Evolutionary conservation across 805 yeast genomes (phyloP), one percentile per base, ranked within the genome.

Genomic region (Yueomyces sinensis): DNA sequence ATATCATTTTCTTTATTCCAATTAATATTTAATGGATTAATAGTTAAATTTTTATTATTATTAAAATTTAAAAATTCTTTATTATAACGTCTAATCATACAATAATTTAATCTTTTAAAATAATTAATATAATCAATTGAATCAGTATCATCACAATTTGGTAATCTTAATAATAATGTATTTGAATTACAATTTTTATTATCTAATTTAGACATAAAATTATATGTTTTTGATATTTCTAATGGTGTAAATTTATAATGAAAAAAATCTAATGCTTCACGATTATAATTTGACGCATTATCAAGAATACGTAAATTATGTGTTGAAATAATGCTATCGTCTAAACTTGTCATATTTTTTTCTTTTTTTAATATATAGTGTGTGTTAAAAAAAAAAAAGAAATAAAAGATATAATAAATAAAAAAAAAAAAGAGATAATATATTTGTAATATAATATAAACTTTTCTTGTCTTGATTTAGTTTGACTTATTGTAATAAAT

Each of bases 1-100:
- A 89, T 89, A 51, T 89, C 98, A 46, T 75, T 75, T 46, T 87
- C 96, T 59, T 91, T 91, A 39, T 80, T 74, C 98, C 98, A 89
- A 58, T 91, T 87, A 36, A 89, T 78, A 20, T 68, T 67, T 41
- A 82, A 80, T 2, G 98, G 97, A 18, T 84, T 69, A 9, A 84
- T 74, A 9, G 13, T 25, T 11, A 22, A 22, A 22, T 22, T 7
- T 11, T 94, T 84, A 3, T 19, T 9, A 13, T 73, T 64, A 20
- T 62, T 54, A 31, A 76, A 58, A 19, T 73, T 65, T 43, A 71
- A 68, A 44, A 79, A 70, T 34, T 82, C 67, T 58, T 87, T 86
- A 13, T 89, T 80, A 96, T 96, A 89, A 15, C 94, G 84, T 51
- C 97, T 70, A 96, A 96, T 89, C 33, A 82, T 68, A 13, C 95